A percentile compares a stretch with the other conserved stretches of the same genome.
phyloP scores from a whole-genome alignment of 2,329 filamentous ascomycete genomes.

The Diatrype stigma region DNA sequence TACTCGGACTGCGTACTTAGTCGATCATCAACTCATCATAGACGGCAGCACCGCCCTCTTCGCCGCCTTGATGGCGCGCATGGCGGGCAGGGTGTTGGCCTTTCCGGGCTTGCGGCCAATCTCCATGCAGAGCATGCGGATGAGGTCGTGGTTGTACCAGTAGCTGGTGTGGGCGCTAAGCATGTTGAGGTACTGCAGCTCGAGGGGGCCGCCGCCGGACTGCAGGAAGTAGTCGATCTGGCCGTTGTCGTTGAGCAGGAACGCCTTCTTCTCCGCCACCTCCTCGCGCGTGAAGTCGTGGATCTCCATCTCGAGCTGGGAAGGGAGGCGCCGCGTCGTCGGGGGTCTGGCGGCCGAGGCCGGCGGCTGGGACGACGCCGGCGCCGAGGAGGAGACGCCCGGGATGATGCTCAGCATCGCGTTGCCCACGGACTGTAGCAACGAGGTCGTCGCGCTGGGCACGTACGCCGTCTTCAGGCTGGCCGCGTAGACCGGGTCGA shows the following conservation, averaged over 20 bases:
- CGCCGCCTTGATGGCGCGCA: conserved; percentile 54
- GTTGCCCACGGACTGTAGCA: conserved; percentile 61
- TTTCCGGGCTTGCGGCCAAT: conserved; percentile 72
- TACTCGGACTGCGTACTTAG: too few species aligned
- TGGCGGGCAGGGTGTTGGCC: conserved; percentile 50
- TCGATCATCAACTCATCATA: too few species aligned
- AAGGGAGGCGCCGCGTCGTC: conserved; percentile 48
- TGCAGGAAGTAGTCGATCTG: conserved; percentile 89
- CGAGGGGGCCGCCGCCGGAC: conserved; percentile 79
- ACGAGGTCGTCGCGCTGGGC: conserved; percentile 64
- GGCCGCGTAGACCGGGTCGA: conserved; percentile 75
- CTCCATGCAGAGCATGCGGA: conserved; percentile 86
- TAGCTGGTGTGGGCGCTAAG: conserved; percentile 92
- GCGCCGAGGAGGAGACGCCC: conserved; percentile 33
- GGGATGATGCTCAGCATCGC: conserved; percentile 61
- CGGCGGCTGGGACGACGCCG: conserved; percentile 20
- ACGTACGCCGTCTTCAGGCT: conserved; percentile 75
- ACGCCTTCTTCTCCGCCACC: conserved; percentile 83
- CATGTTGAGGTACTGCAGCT: conserved; percentile 98
- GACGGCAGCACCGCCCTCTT: conserved; percentile 23
- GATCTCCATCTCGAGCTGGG: conserved; percentile 83
- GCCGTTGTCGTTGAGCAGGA: conserved; percentile 89
- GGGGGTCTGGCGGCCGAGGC: conserved; percentile 30
- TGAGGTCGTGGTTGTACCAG: conserved; percentile 83
- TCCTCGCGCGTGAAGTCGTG: conserved; percentile 94